Percentiles rank a stretch among this genome's conserved stretches.
These are phyloP conservation scores for Logfia minima DNA, from an alignment of 129 eudicot genomes.

Conservation along the genomic window DNA sequence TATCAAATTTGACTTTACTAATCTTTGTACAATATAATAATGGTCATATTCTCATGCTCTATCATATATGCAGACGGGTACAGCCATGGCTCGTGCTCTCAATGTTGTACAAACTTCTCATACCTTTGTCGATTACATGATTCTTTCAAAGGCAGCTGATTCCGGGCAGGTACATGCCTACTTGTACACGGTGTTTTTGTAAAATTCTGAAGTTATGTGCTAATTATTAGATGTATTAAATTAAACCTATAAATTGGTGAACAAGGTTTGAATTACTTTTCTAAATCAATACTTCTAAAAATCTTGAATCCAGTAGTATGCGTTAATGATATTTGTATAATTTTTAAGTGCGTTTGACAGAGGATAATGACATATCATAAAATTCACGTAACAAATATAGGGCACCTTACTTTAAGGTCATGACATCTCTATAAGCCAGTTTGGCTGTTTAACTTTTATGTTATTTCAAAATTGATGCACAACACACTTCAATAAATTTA, in stretches of 20 bases:
- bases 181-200: not conserved
- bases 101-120: constrained; percentile 87
- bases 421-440: too few species aligned
- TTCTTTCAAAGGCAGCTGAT: constrained; percentile 71
- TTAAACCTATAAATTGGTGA: not conserved
- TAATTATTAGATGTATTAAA: not conserved
- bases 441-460: not conserved
- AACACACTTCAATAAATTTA: not conserved
- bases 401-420: not conserved
- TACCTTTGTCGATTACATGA: constrained; percentile 74
- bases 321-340: not conserved
- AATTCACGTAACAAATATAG: not conserved
- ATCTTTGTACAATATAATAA: not conserved
- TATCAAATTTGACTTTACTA: constrained; percentile 5
- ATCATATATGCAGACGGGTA: constrained; percentile 60
- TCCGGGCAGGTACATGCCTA: constrained; percentile 57
- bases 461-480: not conserved
- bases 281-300: not conserved
- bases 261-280: not conserved
- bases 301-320: not conserved
- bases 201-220: not conserved
- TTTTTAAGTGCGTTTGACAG: not conserved
- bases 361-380: not conserved
- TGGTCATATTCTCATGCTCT: not conserved
- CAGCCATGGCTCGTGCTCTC: constrained; percentile 68